Evolutionary conservation across 805 yeast genomes (phyloP).

Genomic region (Priceomyces fermenticarens): DNA sequence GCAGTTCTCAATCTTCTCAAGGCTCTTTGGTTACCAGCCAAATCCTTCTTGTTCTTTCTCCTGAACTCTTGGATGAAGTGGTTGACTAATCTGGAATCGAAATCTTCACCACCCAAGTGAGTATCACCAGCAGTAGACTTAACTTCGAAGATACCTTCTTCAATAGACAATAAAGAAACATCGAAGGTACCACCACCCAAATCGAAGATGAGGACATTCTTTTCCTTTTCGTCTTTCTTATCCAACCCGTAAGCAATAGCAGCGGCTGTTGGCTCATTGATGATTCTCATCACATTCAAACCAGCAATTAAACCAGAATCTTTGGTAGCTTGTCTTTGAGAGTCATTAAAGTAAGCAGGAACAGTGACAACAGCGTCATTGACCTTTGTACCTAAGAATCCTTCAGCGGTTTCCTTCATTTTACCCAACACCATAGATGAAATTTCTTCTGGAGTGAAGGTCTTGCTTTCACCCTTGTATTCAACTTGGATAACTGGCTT

Average conservation of each 20-base stretch:
- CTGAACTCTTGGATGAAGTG: slow-evolving; percentile 90
- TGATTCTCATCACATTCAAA: slow-evolving; percentile 42
- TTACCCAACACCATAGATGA: slow-evolving; percentile 89
- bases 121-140: slow-evolving; percentile 95
- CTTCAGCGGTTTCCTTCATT: slow-evolving; percentile 94
- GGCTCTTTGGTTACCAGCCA: slow-evolving; percentile 78
- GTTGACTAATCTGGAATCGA: slow-evolving; percentile 83
- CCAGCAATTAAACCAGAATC: slow-evolving; percentile 47
- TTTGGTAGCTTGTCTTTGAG: slow-evolving; percentile 45
- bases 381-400: slow-evolving; percentile 78
- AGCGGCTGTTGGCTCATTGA: slow-evolving; percentile 46
- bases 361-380: slow-evolving; percentile 48
- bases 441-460: slow-evolving; percentile 90
- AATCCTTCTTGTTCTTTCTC: slow-evolving; percentile 88
- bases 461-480: slow-evolving; percentile 81
- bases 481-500: slow-evolving; percentile 88
- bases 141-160: slow-evolving; percentile 90
- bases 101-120: slow-evolving; percentile 97
- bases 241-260: slow-evolving; percentile 46
- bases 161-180: slow-evolving; percentile 83
- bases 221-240: slow-evolving; percentile 64
- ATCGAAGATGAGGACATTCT: slow-evolving; percentile 88
- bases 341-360: slow-evolving; percentile 43
- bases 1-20: slow-evolving; percentile 93
- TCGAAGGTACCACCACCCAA: slow-evolving; percentile 98